Evolutionary conservation across 2,329 filamentous ascomycete species (phyloP), one percentile per base, ranked within the genome.

Genomic region (Celoporthe dispersa): DNA sequence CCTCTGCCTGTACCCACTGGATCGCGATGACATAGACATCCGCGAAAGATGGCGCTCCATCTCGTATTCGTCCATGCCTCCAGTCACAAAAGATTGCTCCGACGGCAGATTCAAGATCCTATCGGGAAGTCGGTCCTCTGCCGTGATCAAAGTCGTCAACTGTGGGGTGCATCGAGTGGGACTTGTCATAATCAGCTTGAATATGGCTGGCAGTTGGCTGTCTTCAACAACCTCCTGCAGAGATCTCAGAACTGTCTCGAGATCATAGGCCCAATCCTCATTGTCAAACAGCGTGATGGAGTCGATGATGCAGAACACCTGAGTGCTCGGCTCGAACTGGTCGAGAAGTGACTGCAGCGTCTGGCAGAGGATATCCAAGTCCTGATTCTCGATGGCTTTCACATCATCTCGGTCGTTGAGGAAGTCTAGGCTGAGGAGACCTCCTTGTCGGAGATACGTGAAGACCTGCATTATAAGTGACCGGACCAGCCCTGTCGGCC

Each of bases 121-220:
- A 48, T 48, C 44, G 22, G 44, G 44, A n/a, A n/a, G 7, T 11
- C 19, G 44, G 22, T 11, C 44, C 19, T n/a, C 22, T n/a, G 44
- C 44, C 7, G 22, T 48, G 3, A 48, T 48, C 8, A 48, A n/a
- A 8, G 8, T 22, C 37, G 35, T n/a, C 37, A 63, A 3, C 37
- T 63, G 35, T 31, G 60, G 60, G 14, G 60, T 68, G 61, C 68
- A 68, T 5, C 39, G 57, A 6, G 31, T 35, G 1, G 53, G 33
- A n/a, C 37, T 70, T 3, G 51, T 51, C 61, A 68, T 22, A 19
- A 68, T 37, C 5, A 64, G 37, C 25, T 68, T 70, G 60, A 68
- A 55, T 11, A 70, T 60, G 5, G 51, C 51, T 8, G 48, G 68
- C 60, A 67, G 28, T 6, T 61, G 19, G 22, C 65, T 65, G 25